Base-by-base conservation (phyloP, 2,329 filamentous ascomycete species). In the Aspergillus proliferans region DNA sequence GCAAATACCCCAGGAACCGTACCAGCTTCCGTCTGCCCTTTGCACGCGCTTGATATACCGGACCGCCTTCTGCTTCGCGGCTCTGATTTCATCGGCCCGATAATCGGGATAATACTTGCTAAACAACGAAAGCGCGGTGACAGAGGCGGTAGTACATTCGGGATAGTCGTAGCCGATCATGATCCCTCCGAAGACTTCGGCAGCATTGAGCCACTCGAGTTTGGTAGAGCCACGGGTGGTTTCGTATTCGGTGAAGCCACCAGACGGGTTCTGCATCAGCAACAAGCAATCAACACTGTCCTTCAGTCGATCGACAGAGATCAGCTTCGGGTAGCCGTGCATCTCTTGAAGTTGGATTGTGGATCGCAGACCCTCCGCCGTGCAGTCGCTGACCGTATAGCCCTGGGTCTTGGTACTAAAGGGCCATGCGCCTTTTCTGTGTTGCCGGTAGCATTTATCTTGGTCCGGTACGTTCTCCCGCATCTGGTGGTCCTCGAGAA, bases 101-200 rank as follows among this genome's bases (percentile, higher is more conserved):
- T 98, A 95, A 24, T 85, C 75, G 0, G 92, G 89, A 76, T 89
- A 94, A 66, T 87, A 78, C 61, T 86, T 79, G 56, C 82, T 81
- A 75, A 97, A 97, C 2, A 92, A 76, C 4, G 85, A 86, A 18
- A 98, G 76, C 0, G 88, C 90, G 1, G 88, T 96, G 3, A 98
- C 87, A 26, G 90, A 89, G 1, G 93, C 91, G 2, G 93, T 97
- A 0, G 93, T 98, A 74, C 93, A 98, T 69, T 98, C 93, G 0
- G 92, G 90, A 63, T 98, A 97, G 67, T 95, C 89, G 67, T 98
- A 98, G 65, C 97, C 92, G 47, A 98, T 86, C 93, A 98, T 98
- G 72, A 98, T 98, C 18, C 85, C 81, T 12, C 89, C 91, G 68
- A 98, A 98, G 0, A 98, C 91, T 67, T 98, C 93, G 1, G 93